Percentiles rank a stretch among this genome's conserved stretches.
These are phyloP conservation scores for Pichia sp. DNA, from an alignment of 1,139 yeast species.

Conservation along the genomic window DNA sequence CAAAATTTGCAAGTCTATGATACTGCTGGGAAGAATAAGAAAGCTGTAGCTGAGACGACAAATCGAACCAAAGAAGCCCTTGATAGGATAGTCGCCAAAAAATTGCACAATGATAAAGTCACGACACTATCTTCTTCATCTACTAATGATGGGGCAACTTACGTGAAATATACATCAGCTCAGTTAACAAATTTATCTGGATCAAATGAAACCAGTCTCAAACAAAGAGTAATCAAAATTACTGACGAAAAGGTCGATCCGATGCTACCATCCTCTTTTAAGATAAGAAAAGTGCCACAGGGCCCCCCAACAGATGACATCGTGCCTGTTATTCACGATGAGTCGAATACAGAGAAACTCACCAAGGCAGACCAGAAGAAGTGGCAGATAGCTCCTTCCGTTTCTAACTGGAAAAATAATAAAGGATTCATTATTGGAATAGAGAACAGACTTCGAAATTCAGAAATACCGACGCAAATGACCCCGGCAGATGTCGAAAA, in stretches of 20 bases:
- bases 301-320: conserved; percentile 63
- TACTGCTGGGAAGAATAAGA: neutral
- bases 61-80: conserved; percentile 39
- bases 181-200: conserved; percentile 26
- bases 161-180: conserved; percentile 43
- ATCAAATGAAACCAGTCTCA: conserved; percentile 12
- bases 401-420: conserved; percentile 95
- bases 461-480: conserved; percentile 35
- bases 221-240: conserved; percentile 44
- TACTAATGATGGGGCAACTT: conserved; percentile 27
- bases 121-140: conserved; percentile 12
- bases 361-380: conserved; percentile 70
- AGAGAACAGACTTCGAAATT: conserved; percentile 54
- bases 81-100: conserved; percentile 36
- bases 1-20: conserved; percentile 2
- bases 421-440: conserved; percentile 82
- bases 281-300: conserved; percentile 65
- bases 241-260: conserved; percentile 72
- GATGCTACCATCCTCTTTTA: conserved; percentile 69
- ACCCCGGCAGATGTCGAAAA: conserved; percentile 27
- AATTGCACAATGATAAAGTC: conserved; percentile 28
- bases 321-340: conserved; percentile 27
- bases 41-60: conserved; percentile 11
- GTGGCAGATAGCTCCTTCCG: conserved; percentile 89
- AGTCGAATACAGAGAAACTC: conserved; percentile 33